Percentiles rank a stretch among this genome's conserved stretches.
Conservation (phyloP, 2,329 filamentous ascomycete genomes). For the Rosellinia necatrix region DNA sequence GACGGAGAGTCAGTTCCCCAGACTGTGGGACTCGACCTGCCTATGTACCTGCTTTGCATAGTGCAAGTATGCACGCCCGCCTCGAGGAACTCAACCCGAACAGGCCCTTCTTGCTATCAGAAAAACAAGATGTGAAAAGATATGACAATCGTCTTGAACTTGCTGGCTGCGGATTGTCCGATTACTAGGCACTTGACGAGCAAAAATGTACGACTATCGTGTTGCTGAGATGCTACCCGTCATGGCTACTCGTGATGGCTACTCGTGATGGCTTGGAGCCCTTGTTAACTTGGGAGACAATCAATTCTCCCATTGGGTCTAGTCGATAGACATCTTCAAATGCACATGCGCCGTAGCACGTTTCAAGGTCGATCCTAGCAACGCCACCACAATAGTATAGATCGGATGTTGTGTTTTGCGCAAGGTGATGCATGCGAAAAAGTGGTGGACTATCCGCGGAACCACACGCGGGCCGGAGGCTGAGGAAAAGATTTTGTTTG, state of each 20-base stretch:
- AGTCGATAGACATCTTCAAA: slow-evolving; percentile 17
- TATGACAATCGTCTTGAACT: background rate
- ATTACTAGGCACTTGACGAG: background rate
- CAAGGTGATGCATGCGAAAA: background rate
- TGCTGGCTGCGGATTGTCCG: slow-evolving; percentile 11
- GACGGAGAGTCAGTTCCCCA: slow-evolving; percentile 4
- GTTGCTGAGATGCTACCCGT: background rate
- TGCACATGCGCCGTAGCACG: slow-evolving; percentile 14
- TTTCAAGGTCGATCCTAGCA: slow-evolving; percentile 20
- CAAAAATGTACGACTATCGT: no score
- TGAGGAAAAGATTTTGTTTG: background rate
- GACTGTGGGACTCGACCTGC: slow-evolving; percentile 7
- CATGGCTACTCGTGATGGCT: background rate
- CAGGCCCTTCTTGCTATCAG: background rate
- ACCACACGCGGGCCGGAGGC: background rate
- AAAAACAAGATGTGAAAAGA: background rate
- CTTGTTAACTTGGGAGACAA: slow-evolving; percentile 6
- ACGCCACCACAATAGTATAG: slow-evolving; percentile 5
- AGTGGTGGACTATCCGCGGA: background rate
- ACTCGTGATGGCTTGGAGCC: slow-evolving; percentile 10
- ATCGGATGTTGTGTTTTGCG: slow-evolving; percentile 9
- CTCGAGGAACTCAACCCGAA: background rate
- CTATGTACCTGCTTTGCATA: background rate
- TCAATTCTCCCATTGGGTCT: slow-evolving; percentile 19
- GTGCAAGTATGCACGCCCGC: background rate